Evolutionary conservation across 2,329 filamentous ascomycete species (phyloP).

Genomic region (Apiospora aurea): DNA sequence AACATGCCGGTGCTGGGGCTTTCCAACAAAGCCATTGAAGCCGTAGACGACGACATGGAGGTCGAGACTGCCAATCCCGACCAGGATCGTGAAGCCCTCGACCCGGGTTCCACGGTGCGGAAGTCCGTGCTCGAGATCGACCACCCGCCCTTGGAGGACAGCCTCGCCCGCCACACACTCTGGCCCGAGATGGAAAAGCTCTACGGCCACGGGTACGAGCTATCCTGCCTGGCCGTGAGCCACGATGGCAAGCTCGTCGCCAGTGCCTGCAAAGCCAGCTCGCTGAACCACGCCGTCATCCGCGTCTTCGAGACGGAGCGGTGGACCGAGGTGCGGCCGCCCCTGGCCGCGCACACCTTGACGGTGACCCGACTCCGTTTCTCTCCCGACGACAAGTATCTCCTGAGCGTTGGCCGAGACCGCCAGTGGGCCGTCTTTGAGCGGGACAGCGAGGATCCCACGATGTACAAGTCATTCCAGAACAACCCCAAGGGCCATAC

Average conservation of each 20-base stretch:
- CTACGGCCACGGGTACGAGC: slow-evolving; percentile 97
- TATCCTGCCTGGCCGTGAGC: slow-evolving; percentile 83
- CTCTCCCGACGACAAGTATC: slow-evolving; percentile 72
- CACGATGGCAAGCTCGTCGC: slow-evolving; percentile 80
- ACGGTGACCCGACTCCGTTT: slow-evolving; percentile 87
- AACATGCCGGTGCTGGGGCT: slow-evolving; percentile 94
- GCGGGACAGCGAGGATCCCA: slow-evolving; percentile 33
- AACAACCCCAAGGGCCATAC: slow-evolving; percentile 85
- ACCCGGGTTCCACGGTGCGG: slow-evolving; percentile 62
- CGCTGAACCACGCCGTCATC: slow-evolving; percentile 92
- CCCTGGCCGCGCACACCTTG: slow-evolving; percentile 83
- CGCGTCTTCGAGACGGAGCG: slow-evolving; percentile 84
- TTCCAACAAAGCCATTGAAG: slow-evolving; percentile 90
- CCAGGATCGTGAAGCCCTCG: slow-evolving; percentile 60
- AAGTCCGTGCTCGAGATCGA: slow-evolving; percentile 69
- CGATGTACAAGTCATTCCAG: slow-evolving; percentile 64
- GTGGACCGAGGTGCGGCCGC: slow-evolving; percentile 88
- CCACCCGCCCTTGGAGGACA: slow-evolving; percentile 87
- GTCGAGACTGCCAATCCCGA: slow-evolving; percentile 47
- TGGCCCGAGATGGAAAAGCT: slow-evolving; percentile 98
- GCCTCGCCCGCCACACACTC: slow-evolving; percentile 85
- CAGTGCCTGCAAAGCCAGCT: slow-evolving; percentile 92
- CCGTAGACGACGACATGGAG: slow-evolving; percentile 51
- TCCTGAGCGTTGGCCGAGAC: slow-evolving; percentile 91
- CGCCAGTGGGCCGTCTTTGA: slow-evolving; percentile 88